A percentile compares a stretch with the other conserved stretches of the same genome.
Evolutionary conservation across 768 basidiomycete genomes (phyloP).

Genomic region (Steccherinum ochraceum): DNA sequence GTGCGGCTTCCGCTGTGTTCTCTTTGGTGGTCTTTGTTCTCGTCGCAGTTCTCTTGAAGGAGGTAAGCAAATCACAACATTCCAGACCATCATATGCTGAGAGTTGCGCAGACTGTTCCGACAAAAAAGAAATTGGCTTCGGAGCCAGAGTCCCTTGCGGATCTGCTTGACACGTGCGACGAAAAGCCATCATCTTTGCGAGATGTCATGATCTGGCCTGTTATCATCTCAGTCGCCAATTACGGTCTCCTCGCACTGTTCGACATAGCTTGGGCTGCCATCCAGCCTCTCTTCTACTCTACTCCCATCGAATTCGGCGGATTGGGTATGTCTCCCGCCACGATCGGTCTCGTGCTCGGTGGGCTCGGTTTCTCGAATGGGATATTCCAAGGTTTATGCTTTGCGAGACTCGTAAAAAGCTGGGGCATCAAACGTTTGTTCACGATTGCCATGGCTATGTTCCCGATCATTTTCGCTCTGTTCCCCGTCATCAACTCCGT

Average conservation of each 20-base stretch:
- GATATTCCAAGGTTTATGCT: slow-evolving; percentile 31
- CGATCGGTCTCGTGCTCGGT: slow-evolving; percentile 33
- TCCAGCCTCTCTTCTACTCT: slow-evolving; percentile 34
- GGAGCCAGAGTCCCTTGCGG: not conserved
- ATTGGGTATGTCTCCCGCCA: slow-evolving; percentile 27
- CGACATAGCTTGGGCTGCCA: slow-evolving; percentile 31
- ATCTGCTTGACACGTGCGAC: not conserved
- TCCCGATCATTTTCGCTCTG: slow-evolving; percentile 18
- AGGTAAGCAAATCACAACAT: slow-evolving; percentile 18
- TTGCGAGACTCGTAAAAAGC: slow-evolving; percentile 28
- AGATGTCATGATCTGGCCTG: slow-evolving; percentile 24
- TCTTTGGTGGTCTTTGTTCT: slow-evolving; percentile 21
- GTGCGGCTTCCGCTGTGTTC: slow-evolving; percentile 22
- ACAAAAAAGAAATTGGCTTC: not conserved
- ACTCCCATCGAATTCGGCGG: slow-evolving; percentile 34
- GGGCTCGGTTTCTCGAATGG: slow-evolving; percentile 31
- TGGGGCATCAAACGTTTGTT: slow-evolving; percentile 30
- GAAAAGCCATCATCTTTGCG: slow-evolving; percentile 16
- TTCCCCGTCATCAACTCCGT: slow-evolving; percentile 24
- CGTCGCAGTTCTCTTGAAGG: slow-evolving; percentile 22
- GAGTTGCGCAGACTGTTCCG: not conserved
- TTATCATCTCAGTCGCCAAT: slow-evolving; percentile 27
- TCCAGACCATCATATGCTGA: not conserved
- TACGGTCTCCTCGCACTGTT: slow-evolving; percentile 29
- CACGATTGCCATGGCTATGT: slow-evolving; percentile 21